Conservation (phyloP, 306 rosid species). For the barrel medic (Medicago truncatula) region MtrunA17r5.0-ANR NC_053046.1:41618501-41619000, state of each 20-base stretch:
- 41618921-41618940: conserved; percentile 78
- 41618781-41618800: conserved; percentile 70
- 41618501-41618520: conserved; percentile 87
- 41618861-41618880: conserved; percentile 88
- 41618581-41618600: conserved; percentile 48
- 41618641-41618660: conserved; percentile 68
- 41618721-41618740: conserved; percentile 75
- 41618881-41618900: conserved; percentile 98
- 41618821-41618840: conserved; percentile 91
- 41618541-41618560: conserved; percentile 87
- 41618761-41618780: conserved; percentile 69
- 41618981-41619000: conserved; percentile 70
- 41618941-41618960: conserved; percentile 67
- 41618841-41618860: conserved; percentile 88
- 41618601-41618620: conserved; percentile 84
- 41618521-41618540: conserved; percentile 93
- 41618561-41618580: conserved; percentile 73
- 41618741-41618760: conserved; percentile 66
- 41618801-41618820: conserved; percentile 83
- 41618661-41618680: conserved; percentile 71
- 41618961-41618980: conserved; percentile 82
- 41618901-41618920: conserved; percentile 88
- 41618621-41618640: conserved; percentile 90
- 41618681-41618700: conserved; percentile 72
- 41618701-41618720: conserved; percentile 91